Evolutionary conservation across 2,329 filamentous ascomycete species (phyloP).

Genomic region (Fusarium albidum): DNA sequence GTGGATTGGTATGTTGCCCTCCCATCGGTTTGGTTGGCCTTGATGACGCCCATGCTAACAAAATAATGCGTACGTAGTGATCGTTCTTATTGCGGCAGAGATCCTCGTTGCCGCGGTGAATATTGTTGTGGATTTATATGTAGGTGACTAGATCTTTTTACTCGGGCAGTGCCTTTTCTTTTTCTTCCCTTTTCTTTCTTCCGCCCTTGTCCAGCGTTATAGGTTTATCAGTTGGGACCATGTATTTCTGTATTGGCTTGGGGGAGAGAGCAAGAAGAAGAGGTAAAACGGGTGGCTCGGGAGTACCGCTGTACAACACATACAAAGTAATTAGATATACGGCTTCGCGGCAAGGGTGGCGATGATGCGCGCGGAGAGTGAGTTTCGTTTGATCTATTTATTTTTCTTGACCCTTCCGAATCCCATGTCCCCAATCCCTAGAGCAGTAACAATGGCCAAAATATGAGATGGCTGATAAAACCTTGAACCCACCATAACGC

Average conservation of each 20-base stretch:
- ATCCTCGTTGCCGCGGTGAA: slow-evolving; percentile 93
- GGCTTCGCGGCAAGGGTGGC: slow-evolving; percentile 32
- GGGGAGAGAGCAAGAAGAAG: not conserved
- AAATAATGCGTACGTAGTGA: slow-evolving; percentile 70
- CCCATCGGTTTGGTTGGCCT: not conserved
- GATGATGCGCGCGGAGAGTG: slow-evolving; percentile 16
- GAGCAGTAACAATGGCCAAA: slow-evolving; percentile 26
- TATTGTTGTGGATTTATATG: slow-evolving; percentile 93
- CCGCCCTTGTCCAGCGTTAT: slow-evolving; percentile 10
- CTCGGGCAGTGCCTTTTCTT: not conserved
- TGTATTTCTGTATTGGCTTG: slow-evolving; percentile 19
- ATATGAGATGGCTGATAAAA: slow-evolving; percentile 24
- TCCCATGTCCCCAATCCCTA: slow-evolving; percentile 15
- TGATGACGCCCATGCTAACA: slow-evolving; percentile 5
- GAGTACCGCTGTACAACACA: slow-evolving; percentile 28
- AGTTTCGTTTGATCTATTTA: slow-evolving; percentile 10
- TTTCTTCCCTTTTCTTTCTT: not conserved
- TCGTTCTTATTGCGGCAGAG: slow-evolving; percentile 93
- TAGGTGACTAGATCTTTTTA: slow-evolving; percentile 42
- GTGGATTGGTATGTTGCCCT: slow-evolving; percentile 79
- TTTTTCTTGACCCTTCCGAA: slow-evolving; percentile 19
- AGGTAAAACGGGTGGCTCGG: slow-evolving; percentile 10
- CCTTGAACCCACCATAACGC: slow-evolving; percentile 37
- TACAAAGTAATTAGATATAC: slow-evolving; percentile 37
- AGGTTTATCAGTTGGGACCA: not conserved